Evolutionary conservation across 1,139 yeast species (phyloP), one percentile per base, ranked within the genome.

Genomic region (Keqinozyma sinolaborantium): DNA sequence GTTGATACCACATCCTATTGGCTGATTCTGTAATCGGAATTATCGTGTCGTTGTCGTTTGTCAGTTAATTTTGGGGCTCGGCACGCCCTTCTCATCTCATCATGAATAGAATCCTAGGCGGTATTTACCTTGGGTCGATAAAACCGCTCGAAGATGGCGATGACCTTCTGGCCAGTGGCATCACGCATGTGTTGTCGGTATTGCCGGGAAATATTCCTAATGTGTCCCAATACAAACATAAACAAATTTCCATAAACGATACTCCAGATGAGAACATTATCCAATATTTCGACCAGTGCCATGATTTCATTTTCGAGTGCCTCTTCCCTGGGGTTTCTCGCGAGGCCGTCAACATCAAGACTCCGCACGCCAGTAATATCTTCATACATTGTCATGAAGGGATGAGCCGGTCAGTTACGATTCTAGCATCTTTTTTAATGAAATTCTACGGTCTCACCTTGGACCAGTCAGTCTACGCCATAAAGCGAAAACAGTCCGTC

Each of bases 301-400:
- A 82, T 46, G 58, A 58, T 9, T 87, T 85, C 53, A 83, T 92
- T 6, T 83, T 82, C 28, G 47, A 56, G 2, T 88, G 90, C 0
- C 60, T 85, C 25, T 72, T 69, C 43, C 34, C 30, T 8, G 20
- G 30, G 4, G 26, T 33, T 3, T 29, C 31, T 6, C 30, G 24
- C 7, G 9, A 25, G 10, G 23, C 14, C 58, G 55, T 7, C 38
- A 46, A 21, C 23, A 18, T 33, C 13, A 43, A 40, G 26, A 9
- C 34, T 6, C 53, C 56, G 2, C 83, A 76, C 38, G 48, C 50
- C 38, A 70, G 70, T 2, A 64, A 64, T 25, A 61, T 83, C 0
- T 60, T 79, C 29, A 63, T 83, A 4, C 86, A 83, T 50, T 83
- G 94, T 52, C 86, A 88, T 34, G 96, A 95, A 19, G 98, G 98